Base-by-base conservation (phyloP, 768 basidiomycete species). In the Boletus rubroflammeus region DNA sequence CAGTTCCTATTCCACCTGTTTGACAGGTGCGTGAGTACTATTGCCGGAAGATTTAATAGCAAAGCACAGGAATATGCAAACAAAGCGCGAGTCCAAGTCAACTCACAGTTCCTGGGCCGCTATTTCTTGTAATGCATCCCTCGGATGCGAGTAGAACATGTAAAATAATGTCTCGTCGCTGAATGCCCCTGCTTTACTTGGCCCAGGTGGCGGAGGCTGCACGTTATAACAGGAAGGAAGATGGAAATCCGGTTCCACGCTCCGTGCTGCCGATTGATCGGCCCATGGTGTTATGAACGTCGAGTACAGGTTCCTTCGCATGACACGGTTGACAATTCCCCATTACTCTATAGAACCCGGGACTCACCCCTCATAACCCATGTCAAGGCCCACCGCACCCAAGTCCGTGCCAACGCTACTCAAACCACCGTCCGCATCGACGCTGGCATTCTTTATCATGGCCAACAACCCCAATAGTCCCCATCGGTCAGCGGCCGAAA, bases 261-360 rank as follows among this genome's bases (percentile, higher is more conserved):
- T 81, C 65, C 85, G 85, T 60, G 88, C 87, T 41, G 87, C 86
- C 59, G 88, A 87, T 59, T 93, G 86, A 71, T 96, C 94, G 58
- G 91, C 84, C 94, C 94, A 98, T 26, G 95, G 95, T 53, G 96
- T 95, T 65, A 96, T 91, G 75, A 98, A 95, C 26, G 89, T 89
- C 55, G 92, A 86, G 74, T 92, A 94, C 55, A 95, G 76, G 65
- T 88, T 88, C 68, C 91, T 71, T 60, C 62, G 47, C 58, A 59
- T 52, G 45, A 58, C 47, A 65, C 38, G 59, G 55, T 67, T 55
- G 60, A 66, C 58, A 56, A 51, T 44, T 39, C 50, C 46, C 52
- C 32, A 1, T 59, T 61, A 56, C 39, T 48, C 49, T 55, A 61
- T 59, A 57, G 55, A 63, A 62, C 56, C 60, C 53, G 58, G 26